Base-by-base conservation (phyloP, 1,284 basidiomycete genomes). In the Cryptococcus depauperatus region DNA sequence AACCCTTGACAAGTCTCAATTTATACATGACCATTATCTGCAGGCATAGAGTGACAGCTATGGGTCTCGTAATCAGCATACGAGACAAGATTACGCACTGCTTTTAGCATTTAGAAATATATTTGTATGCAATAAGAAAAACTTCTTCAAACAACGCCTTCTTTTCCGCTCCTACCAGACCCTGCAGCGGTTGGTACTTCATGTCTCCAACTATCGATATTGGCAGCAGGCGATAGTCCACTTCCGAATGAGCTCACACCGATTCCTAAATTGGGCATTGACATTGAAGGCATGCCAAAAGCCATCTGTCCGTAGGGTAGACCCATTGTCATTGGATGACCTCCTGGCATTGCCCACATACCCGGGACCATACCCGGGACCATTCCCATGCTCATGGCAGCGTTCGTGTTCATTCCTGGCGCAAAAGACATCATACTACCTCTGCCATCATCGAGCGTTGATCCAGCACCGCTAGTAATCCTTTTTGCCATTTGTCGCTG, bases 181-280 rank as follows among this genome's bases (percentile, higher is more conserved):
- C 21, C 19, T 11, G 10, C 14, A 22, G 43, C 48, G 6, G 52
- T 27, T 6, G 54, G 49, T 33, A 61, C 59, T 40, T 58, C 57
- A 30, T 58, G 48, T 43, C 59, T 50, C 59, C 59, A 61, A 45
- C 37, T 50, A 49, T 61, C 59, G 35, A 61, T 61, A 33, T 51
- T 52, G n/a, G 48, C 21, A 16, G 41, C 51, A 6, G 52, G 48
- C 14, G 35, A n/a, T n/a, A n/a, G n/a, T n/a, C n/a, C n/a, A n/a
- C n/a, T n/a, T n/a, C n/a, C n/a, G n/a, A n/a, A 41, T 38, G 22
- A 38, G 11, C 33, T 37, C 10, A 38, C n/a, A n/a, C 16, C 25
- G 14, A 26, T 40, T 9, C 22, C 38, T 26, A 16, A n/a, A 7
- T 23, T 29, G 10, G 35, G 29, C n/a, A 26, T 41, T 13, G 44